phyloP scores from a whole-genome alignment of 352 stramenopile genomes.

The Phytopythium ostracodes region DNA sequence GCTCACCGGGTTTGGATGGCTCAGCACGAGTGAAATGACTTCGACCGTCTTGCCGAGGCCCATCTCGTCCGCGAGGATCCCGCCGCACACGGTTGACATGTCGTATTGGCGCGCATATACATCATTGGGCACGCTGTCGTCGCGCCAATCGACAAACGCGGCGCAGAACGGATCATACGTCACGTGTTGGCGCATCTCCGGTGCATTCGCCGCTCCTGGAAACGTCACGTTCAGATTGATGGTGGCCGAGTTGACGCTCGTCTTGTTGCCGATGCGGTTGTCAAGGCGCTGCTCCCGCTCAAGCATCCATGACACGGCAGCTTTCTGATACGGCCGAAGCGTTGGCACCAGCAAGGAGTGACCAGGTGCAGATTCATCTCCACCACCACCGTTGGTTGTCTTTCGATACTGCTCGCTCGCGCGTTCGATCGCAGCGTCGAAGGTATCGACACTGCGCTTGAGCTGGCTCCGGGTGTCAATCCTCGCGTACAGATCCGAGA shows the following conservation, averaged over 20 bases:
- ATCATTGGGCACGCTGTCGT: not conserved
- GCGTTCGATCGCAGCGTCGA: conserved; percentile 11
- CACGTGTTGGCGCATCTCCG: not conserved
- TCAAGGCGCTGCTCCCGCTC: conserved; percentile 75
- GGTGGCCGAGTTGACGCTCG: not conserved
- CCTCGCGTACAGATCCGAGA: conserved; percentile 54
- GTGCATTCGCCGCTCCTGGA: not conserved
- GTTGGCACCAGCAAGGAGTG: conserved; percentile 53
- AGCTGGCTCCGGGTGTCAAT: conserved; percentile 43
- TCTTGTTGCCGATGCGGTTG: too few species aligned
- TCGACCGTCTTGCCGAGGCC: conserved; percentile 87
- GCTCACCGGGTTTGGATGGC: conserved; percentile 21
- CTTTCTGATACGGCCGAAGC: conserved; percentile 96
- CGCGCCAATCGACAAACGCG: conserved; percentile 14
- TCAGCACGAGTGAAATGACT: conserved; percentile 57
- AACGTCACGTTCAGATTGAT: conserved; percentile 15
- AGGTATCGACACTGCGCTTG: conserved; percentile 20
- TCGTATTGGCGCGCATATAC: not conserved
- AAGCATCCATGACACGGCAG: conserved; percentile 94
- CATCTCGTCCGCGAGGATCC: conserved; percentile 93
- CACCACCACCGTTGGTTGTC: not conserved
- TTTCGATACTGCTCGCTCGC: not conserved
- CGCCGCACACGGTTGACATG: conserved; percentile 43
- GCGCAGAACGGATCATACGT: conserved; percentile 40
- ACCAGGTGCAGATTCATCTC: not conserved